These are phyloP conservation scores for Cyclaneusma minus DNA, from an alignment of 2,329 filamentous ascomycete species.

Conservation along the genomic window DNA sequence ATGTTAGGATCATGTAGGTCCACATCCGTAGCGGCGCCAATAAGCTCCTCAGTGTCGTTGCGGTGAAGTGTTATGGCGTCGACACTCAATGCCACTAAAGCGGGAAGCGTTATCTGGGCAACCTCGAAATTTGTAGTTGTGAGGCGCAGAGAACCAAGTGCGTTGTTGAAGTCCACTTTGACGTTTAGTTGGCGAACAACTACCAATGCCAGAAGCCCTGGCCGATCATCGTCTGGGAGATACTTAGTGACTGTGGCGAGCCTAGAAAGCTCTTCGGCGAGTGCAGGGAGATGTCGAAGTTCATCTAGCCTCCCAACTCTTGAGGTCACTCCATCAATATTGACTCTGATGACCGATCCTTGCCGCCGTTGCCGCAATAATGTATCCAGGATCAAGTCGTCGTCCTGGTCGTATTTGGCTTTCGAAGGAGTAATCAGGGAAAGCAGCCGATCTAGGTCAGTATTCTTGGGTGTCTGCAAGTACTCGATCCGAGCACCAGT, in stretches of 20 bases:
- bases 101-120: slow-evolving; percentile 73
- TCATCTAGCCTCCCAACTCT: slow-evolving; percentile 47
- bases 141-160: slow-evolving; percentile 48
- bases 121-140: slow-evolving; percentile 49
- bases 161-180: slow-evolving; percentile 46
- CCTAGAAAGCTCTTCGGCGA: slow-evolving; percentile 67
- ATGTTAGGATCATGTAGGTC: slow-evolving; percentile 12
- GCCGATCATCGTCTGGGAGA: slow-evolving; percentile 85
- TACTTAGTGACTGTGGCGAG: slow-evolving; percentile 86
- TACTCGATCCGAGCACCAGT: slow-evolving; percentile 58
- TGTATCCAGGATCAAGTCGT: slow-evolving; percentile 91
- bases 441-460: slow-evolving; percentile 68
- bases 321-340: slow-evolving; percentile 47
- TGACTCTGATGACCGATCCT: slow-evolving; percentile 64
- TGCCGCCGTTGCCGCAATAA: slow-evolving; percentile 74
- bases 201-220: slow-evolving; percentile 65
- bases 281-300: slow-evolving; percentile 49
- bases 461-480: slow-evolving; percentile 54
- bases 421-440: slow-evolving; percentile 84
- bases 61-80: slow-evolving; percentile 44
- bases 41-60: slow-evolving; percentile 53
- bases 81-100: slow-evolving; percentile 65
- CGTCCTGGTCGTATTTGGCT: slow-evolving; percentile 71
- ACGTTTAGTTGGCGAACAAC: slow-evolving; percentile 48
- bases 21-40: slow-evolving; percentile 34